Evolutionary conservation across 23 red algal species (phyloP).

Genomic region (Gracilaria vermiculophylla): DNA sequence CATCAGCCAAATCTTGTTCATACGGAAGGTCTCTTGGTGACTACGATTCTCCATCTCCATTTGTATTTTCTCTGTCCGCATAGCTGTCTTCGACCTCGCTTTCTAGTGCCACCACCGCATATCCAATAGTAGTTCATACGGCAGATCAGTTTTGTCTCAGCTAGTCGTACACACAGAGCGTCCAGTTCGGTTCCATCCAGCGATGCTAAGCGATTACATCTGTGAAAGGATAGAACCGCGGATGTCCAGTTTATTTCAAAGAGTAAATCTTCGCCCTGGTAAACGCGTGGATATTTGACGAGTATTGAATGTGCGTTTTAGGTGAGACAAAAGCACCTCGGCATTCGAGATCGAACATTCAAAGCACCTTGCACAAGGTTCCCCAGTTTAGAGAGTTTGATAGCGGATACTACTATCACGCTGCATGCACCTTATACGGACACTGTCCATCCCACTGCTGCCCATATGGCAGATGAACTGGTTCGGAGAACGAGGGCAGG

Average conservation of each 20-base stretch:
- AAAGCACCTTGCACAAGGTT: too few relatives aligned
- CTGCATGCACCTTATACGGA: too few relatives aligned
- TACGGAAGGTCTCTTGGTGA: slow-evolving; percentile 33
- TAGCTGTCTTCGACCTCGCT: not conserved
- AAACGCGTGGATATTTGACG: not conserved
- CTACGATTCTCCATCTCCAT: slow-evolving; percentile 41
- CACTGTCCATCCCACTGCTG: too few relatives aligned
- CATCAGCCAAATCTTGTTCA: not conserved
- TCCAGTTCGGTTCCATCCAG: not conserved
- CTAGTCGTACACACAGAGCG: not conserved
- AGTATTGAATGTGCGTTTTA: not conserved
- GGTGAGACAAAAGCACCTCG: too few relatives aligned
- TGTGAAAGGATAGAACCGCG: not conserved
- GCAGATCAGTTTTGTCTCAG: not conserved
- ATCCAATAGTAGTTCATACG: not conserved
- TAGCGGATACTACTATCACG: too few relatives aligned
- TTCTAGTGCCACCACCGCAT: not conserved
- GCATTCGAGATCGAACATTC: too few relatives aligned
- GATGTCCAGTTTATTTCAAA: not conserved
- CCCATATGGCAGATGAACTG: too few relatives aligned
- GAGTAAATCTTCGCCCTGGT: not conserved
- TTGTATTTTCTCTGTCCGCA: slow-evolving; percentile 32
- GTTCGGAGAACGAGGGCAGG: too few relatives aligned
- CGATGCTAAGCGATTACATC: not conserved
- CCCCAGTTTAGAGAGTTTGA: too few relatives aligned